Evolutionary conservation across 345 rosid species (phyloP).

Genomic region (Clausena lansium): DNA sequence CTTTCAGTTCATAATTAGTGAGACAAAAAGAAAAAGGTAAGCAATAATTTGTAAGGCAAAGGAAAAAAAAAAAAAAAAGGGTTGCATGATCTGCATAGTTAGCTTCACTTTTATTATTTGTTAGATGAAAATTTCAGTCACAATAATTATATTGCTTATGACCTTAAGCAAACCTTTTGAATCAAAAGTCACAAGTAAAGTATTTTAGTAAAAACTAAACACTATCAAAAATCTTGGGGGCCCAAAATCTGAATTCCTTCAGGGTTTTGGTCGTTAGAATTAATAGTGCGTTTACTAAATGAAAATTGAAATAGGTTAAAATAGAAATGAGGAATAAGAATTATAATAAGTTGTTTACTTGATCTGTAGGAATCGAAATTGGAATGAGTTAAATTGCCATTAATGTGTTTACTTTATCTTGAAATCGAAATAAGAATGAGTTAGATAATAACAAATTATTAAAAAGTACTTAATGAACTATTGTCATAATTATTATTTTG

Average conservation of each 20-base stretch:
- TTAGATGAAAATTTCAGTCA: constrained; percentile 3
- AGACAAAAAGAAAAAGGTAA: constrained; percentile 6
- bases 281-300: too few relatives aligned
- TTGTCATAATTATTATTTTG: too few relatives aligned
- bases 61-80: constrained; percentile 8
- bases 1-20: background rate
- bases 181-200: background rate
- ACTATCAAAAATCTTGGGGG: background rate
- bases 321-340: too few relatives aligned
- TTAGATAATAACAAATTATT: too few relatives aligned
- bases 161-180: background rate
- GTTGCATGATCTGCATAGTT: constrained; percentile 10
- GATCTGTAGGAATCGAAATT: too few relatives aligned
- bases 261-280: background rate
- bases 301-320: too few relatives aligned
- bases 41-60: constrained; percentile 5
- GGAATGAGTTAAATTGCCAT: too few relatives aligned
- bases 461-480: too few relatives aligned
- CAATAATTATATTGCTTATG: constrained; percentile 3
- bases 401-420: too few relatives aligned
- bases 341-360: too few relatives aligned
- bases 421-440: too few relatives aligned
- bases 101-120: constrained; percentile 15
- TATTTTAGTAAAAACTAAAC: background rate
- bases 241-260: background rate